Percentiles rank a stretch among this genome's conserved stretches.
Evolutionary conservation across 225 moss, liverwort and hornwort species (phyloP).

Genomic region (Pseudisothecium myosuroides): DNA sequence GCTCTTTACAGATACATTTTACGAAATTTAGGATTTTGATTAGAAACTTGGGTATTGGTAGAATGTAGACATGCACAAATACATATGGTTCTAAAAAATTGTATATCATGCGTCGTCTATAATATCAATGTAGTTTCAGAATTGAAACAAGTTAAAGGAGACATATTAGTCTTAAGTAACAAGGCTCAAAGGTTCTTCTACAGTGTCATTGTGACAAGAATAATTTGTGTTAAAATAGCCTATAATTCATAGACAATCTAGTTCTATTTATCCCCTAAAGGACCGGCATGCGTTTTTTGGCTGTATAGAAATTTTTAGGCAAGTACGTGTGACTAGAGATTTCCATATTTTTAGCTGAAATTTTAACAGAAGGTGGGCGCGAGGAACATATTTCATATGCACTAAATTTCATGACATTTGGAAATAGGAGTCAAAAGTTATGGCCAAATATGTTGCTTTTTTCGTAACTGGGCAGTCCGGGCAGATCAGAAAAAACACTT

Average conservation of each 20-base stretch:
- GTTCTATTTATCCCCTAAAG: too few species aligned
- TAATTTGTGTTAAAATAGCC: background rate
- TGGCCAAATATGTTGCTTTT: too few species aligned
- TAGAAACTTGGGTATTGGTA: background rate
- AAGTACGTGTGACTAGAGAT: too few species aligned
- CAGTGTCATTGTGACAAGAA: fast-evolving
- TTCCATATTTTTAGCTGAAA: too few species aligned
- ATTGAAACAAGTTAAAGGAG: background rate
- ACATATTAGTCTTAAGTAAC: background rate
- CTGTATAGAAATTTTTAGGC: too few species aligned
- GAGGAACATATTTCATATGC: too few species aligned
- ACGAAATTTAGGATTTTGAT: background rate
- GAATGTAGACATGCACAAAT: background rate
- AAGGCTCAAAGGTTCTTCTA: fast-evolving
- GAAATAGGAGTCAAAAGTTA: too few species aligned
- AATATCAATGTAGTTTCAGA: background rate
- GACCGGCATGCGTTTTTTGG: too few species aligned
- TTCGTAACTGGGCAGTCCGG: too few species aligned
- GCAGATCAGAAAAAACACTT: too few species aligned
- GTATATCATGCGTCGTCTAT: fast-evolving
- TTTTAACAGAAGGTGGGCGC: too few species aligned
- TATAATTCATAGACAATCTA: background rate
- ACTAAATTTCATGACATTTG: too few species aligned
- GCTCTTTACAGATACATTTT: fast-evolving
- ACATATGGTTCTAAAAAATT: background rate